Conservation (phyloP, 495 filamentous ascomycete species). For the Cercophora scortea region DNA sequence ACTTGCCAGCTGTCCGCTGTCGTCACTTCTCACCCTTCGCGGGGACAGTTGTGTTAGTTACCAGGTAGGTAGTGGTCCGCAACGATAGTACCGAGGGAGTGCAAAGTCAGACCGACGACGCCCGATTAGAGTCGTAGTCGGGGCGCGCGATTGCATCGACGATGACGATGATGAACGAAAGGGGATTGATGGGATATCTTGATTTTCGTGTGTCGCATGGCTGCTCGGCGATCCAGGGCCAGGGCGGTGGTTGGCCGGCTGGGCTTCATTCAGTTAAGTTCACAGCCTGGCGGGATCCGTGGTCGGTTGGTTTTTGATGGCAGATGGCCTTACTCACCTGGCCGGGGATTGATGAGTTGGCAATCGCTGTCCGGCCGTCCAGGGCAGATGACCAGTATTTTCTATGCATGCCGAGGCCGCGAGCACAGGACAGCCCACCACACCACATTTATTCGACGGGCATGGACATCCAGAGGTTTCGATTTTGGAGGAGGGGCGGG, state of each 20-base stretch:
- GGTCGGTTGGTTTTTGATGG: conserved; percentile 2
- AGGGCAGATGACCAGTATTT: conserved; percentile 18
- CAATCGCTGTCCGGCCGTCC: conserved; percentile 8
- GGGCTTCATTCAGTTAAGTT: too few relatives aligned
- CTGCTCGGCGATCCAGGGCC: not conserved
- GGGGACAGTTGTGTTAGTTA: too few relatives aligned
- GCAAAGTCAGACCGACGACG: not conserved
- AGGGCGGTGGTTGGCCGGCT: too few relatives aligned
- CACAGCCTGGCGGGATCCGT: not conserved
- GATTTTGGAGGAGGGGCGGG: not conserved
- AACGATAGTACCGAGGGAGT: not conserved
- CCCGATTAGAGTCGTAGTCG: not conserved
- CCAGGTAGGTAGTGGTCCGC: not conserved
- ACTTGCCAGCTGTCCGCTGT: not conserved
- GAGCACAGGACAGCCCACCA: not conserved
- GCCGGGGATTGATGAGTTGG: conserved; percentile 21
- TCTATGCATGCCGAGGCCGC: conserved; percentile 7
- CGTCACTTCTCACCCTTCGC: not conserved
- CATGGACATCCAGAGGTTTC: not conserved
- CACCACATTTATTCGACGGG: not conserved
- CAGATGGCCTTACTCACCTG: conserved; percentile 16
- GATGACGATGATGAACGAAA: not conserved
- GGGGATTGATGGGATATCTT: not conserved
- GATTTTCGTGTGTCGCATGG: not conserved
- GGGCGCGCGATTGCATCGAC: not conserved